These are phyloP conservation scores for Syzygium oleosum DNA, from an alignment of 345 rosid species.

Conservation along the genomic window DNA sequence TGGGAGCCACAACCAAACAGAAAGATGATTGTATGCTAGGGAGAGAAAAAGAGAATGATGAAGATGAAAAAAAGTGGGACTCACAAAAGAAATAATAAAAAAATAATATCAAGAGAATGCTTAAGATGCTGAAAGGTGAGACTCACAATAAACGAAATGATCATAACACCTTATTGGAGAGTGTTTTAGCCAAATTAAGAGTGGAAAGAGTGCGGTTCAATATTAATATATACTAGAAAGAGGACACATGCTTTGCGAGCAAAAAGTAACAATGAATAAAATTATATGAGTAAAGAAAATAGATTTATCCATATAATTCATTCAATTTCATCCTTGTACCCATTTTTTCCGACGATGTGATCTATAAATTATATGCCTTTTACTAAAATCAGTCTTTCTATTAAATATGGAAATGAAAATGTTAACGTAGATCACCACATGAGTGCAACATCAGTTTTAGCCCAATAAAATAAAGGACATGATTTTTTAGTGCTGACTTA, in stretches of 20 bases:
- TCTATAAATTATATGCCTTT: background rate
- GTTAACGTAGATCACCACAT: background rate
- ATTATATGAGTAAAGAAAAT: background rate
- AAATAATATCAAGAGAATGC: too few relatives aligned
- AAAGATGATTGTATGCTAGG: too few relatives aligned
- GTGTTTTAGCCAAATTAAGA: too few relatives aligned
- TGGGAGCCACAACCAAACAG: too few relatives aligned
- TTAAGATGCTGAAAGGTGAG: too few relatives aligned
- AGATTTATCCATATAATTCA: background rate
- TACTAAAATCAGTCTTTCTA: background rate
- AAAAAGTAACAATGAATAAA: background rate
- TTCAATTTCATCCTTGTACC: background rate
- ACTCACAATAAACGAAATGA: too few relatives aligned
- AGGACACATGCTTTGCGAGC: background rate
- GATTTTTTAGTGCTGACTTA: background rate
- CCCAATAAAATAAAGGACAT: background rate
- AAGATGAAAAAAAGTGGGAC: too few relatives aligned
- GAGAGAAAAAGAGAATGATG: too few relatives aligned
- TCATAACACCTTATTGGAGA: too few relatives aligned
- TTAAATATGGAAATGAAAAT: background rate
- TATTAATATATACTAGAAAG: background rate
- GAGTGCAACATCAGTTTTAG: background rate
- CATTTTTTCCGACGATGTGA: background rate
- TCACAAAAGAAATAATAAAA: too few relatives aligned
- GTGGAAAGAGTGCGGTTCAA: too few relatives aligned